Base-by-base conservation (phyloP, 2,329 filamentous ascomycete species). In the Monosporascus sp. region DNA sequence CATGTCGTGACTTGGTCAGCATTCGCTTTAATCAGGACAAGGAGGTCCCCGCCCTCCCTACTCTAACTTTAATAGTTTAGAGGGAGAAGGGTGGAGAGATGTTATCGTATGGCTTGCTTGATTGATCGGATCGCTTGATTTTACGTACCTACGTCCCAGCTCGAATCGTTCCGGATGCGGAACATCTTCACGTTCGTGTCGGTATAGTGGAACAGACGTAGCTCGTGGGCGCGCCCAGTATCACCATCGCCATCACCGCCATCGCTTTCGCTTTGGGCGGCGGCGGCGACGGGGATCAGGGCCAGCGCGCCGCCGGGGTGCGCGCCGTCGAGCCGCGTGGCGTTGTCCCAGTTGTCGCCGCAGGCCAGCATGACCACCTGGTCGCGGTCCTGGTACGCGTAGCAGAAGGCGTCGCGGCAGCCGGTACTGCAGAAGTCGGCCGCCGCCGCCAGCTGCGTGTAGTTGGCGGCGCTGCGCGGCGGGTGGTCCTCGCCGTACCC, bases 11-110 rank as follows among this genome's bases (percentile, higher is more conserved):
- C 31, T 35, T 35, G 48, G 44, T 44, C 25, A 18, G 47, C 31
- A 24, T 45, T 27, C 50, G 48, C 31, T n/a, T 48, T 8, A 14
- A 51, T 51, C 48, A 47, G 35, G 49, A 48, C 51, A 20, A 18
- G 41, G 43, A 41, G 38, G 7, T 7, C 24, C 24, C 24, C 25
- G 25, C 6, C 1, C 25, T 3, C 25, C 25, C 25, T 27, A 1
- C 38, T n/a, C 31, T 18, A 38, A 35, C 50, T 44, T 48, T 48
- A 35, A 45, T n/a, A 7, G 22, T 4, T 24, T 4, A 15, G 45
- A 25, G 5, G 43, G 43, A 14, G 45, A 2, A 2, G 17, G 22
- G 22, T 5, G 25, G 14, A 15, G 11, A 11, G 31, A 14, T 5
- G 5, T 24, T 14, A 4, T 24, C 15, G 17, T 18, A 9, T 7